Percentiles rank a stretch among this genome's conserved stretches.
phyloP scores from a whole-genome alignment of 176 grass and related monocot species.

The Elymus sibiricus region DNA sequence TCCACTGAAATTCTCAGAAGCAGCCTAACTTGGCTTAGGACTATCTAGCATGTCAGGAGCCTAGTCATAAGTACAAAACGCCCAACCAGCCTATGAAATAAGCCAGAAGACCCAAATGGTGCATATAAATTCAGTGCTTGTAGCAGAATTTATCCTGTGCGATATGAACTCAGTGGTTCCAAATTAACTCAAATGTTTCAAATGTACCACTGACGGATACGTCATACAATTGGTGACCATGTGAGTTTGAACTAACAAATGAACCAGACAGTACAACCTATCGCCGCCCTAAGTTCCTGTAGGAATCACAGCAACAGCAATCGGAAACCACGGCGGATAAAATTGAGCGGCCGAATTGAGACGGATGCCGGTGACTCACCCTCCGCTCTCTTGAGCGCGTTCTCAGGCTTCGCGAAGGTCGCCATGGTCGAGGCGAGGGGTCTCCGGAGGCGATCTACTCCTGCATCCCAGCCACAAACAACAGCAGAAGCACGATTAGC shows the following conservation, averaged over 20 bases:
- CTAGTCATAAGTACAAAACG: neutral
- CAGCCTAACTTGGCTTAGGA: neutral
- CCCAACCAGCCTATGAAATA: neutral
- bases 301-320: neutral
- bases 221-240: neutral
- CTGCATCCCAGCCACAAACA: slow-evolving; percentile 21
- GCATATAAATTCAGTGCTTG: neutral
- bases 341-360: neutral
- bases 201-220: neutral
- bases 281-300: neutral
- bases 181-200: neutral
- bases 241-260: neutral
- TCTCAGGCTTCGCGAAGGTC: slow-evolving; percentile 92
- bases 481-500: neutral
- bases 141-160: neutral
- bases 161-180: neutral
- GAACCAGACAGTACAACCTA: neutral
- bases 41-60: neutral
- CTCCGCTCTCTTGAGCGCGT: slow-evolving; percentile 90
- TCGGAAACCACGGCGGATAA: neutral
- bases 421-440: slow-evolving; percentile 52
- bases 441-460: slow-evolving; percentile 43
- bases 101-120: neutral
- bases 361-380: slow-evolving; percentile 32
- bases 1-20: neutral